Evolutionary conservation across 805 yeast genomes (phyloP).

Genomic region (Saccharomyces kudriavzevii): DNA sequence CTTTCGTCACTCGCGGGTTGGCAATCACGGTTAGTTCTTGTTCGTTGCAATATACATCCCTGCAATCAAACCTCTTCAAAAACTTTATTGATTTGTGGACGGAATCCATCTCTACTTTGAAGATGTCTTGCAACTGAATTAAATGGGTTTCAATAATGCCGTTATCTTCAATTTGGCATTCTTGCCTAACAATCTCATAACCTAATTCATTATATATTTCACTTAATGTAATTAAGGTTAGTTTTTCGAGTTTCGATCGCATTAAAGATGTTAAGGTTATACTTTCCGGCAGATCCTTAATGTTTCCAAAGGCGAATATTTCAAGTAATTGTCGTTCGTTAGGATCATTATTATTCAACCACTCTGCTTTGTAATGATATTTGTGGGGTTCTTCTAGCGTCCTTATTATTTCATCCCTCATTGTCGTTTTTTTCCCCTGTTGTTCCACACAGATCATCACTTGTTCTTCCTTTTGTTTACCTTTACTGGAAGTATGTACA

Average conservation of each 20-base stretch:
- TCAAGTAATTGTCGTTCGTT: conserved; percentile 14
- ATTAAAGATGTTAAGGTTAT: conserved; percentile 7
- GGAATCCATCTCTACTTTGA: conserved; percentile 18
- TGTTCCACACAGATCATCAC: background rate
- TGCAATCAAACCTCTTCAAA: conserved; percentile 11
- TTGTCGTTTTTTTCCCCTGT: background rate
- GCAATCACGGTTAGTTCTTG: conserved; percentile 1
- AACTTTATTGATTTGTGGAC: conserved; percentile 11
- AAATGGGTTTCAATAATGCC: conserved; percentile 17
- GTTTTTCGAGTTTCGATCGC: conserved; percentile 17
- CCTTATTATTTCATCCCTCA: conserved; percentile 1
- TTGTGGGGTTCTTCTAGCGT: conserved; percentile 14
- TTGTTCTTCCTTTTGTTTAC: background rate
- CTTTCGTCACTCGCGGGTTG: conserved; percentile 1
- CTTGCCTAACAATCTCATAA: conserved; percentile 8
- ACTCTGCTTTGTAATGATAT: conserved; percentile 21
- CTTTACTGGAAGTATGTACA: background rate
- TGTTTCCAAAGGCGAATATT: conserved; percentile 23
- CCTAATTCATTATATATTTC: conserved; percentile 11
- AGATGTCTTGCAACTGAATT: conserved; percentile 15
- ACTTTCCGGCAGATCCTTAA: conserved; percentile 10
- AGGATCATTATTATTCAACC: conserved; percentile 13
- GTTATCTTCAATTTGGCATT: conserved; percentile 9
- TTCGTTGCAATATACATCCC: conserved; percentile 25
- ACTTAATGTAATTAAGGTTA: conserved; percentile 19